phyloP scores from a whole-genome alignment of 495 filamentous ascomycete genomes.

The Aspergillus cristatus region DNA sequence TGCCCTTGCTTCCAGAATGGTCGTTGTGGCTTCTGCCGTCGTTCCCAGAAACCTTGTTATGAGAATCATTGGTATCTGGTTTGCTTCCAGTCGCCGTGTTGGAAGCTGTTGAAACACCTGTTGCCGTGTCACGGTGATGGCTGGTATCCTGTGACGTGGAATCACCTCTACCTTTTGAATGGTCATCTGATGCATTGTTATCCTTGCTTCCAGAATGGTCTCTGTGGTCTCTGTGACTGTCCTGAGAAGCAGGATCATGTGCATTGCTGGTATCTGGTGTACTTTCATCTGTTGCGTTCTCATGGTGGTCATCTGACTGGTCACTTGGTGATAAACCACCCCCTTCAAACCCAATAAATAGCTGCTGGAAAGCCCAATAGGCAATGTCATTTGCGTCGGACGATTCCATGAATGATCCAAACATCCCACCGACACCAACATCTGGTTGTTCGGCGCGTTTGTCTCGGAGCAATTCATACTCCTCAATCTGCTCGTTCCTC shows the following conservation, averaged over 20 bases:
- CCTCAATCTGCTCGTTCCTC: constrained; percentile 6
- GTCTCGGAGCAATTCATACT: constrained; percentile 16
- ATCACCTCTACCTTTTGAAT: too few relatives aligned
- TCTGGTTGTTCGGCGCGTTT: neutral
- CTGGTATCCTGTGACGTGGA: neutral
- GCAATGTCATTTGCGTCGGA: neutral
- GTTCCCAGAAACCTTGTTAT: too few relatives aligned
- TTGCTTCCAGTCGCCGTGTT: neutral
- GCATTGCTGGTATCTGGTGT: neutral
- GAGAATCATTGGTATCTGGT: neutral
- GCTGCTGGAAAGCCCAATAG: too few relatives aligned
- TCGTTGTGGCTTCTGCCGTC: too few relatives aligned
- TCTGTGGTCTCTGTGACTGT: too few relatives aligned
- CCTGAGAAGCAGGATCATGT: too few relatives aligned
- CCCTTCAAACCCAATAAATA: too few relatives aligned
- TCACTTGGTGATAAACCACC: too few relatives aligned
- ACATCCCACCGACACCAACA: neutral
- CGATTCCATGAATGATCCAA: neutral
- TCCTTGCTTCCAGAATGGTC: too few relatives aligned
- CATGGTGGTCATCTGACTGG: too few relatives aligned
- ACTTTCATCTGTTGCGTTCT: neutral
- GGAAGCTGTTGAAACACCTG: neutral
- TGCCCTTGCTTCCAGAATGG: too few relatives aligned
- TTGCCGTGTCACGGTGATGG: neutral
- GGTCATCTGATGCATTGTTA: too few relatives aligned